phyloP scores from a whole-genome alignment of 495 filamentous ascomycete species.

The Acidomyces sp. region DNA sequence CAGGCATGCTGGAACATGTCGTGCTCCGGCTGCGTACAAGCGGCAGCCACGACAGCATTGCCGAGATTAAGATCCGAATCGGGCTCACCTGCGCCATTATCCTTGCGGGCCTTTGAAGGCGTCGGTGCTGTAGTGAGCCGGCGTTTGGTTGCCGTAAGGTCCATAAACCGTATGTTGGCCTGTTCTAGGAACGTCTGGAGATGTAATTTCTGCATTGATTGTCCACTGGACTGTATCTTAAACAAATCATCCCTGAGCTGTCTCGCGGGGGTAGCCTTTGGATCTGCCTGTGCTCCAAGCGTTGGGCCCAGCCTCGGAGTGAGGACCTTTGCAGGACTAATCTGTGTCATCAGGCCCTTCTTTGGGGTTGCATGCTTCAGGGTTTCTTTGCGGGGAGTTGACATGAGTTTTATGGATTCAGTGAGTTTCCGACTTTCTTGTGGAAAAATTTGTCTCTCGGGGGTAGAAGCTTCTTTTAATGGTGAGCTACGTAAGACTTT shows the following conservation, averaged over 20 bases:
- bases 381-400: constrained; percentile 28
- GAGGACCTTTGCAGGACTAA: constrained; percentile 15
- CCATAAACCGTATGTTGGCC: constrained; percentile 95
- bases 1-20: constrained; percentile 93
- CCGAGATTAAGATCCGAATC: constrained; percentile 41
- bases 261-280: constrained; percentile 6
- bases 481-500: constrained; percentile 10
- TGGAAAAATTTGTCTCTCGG: constrained; percentile 8
- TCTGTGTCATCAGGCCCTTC: constrained; percentile 16
- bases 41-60: constrained; percentile 71
- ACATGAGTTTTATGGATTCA: constrained; percentile 28
- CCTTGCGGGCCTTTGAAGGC: constrained; percentile 29
- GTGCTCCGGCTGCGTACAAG: constrained; percentile 83
- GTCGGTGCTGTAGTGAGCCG: constrained; percentile 60
- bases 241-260: constrained; percentile 12
- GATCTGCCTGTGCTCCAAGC: not conserved
- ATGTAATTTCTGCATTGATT: constrained; percentile 51
- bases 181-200: constrained; percentile 87
- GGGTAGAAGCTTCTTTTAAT: not conserved
- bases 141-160: constrained; percentile 81
- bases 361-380: constrained; percentile 25
- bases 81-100: constrained; percentile 22
- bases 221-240: not conserved
- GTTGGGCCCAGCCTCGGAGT: constrained; percentile 23
- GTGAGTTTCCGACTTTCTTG: constrained; percentile 22